These are phyloP conservation scores for Fusarium marasasianum DNA, from an alignment of 2,329 filamentous ascomycete genomes.

Conservation along the genomic window DNA sequence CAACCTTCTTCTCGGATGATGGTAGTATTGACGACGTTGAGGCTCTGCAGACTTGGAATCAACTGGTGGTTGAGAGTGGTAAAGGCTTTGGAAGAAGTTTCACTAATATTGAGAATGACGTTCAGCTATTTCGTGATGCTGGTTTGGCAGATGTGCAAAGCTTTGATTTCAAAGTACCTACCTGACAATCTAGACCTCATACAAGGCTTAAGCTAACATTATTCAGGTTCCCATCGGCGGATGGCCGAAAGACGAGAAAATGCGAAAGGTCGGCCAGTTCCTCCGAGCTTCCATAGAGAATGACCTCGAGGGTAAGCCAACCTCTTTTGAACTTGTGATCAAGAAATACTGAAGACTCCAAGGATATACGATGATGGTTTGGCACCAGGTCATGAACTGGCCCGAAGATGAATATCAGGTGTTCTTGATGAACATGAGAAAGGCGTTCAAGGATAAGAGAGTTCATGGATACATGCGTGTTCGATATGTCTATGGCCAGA, in stretches of 20 bases:
- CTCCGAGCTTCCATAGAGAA: conserved; percentile 12
- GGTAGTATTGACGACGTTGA: background rate
- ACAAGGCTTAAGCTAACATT: background rate
- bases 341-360: rapidly evolving
- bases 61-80: background rate
- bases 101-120: background rate
- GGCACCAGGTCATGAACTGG: conserved; percentile 6
- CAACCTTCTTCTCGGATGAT: background rate
- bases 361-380: conserved; percentile 22
- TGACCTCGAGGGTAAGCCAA: conserved; percentile 1
- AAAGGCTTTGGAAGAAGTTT: background rate
- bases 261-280: conserved; percentile 2
- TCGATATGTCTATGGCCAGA: conserved; percentile 3
- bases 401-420: conserved; percentile 10
- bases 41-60: background rate
- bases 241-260: conserved; percentile 11
- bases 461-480: conserved; percentile 13
- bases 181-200: rapidly evolving
- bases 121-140: background rate
- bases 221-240: background rate
- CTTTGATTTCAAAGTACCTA: background rate
- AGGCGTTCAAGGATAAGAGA: background rate
- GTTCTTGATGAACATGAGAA: conserved; percentile 7
- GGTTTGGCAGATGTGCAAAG: background rate
- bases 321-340: rapidly evolving